A percentile compares a stretch with the other conserved stretches of the same genome.
phyloP scores from a whole-genome alignment of 495 filamentous ascomycete species.

The Cercophora scortea region DNA sequence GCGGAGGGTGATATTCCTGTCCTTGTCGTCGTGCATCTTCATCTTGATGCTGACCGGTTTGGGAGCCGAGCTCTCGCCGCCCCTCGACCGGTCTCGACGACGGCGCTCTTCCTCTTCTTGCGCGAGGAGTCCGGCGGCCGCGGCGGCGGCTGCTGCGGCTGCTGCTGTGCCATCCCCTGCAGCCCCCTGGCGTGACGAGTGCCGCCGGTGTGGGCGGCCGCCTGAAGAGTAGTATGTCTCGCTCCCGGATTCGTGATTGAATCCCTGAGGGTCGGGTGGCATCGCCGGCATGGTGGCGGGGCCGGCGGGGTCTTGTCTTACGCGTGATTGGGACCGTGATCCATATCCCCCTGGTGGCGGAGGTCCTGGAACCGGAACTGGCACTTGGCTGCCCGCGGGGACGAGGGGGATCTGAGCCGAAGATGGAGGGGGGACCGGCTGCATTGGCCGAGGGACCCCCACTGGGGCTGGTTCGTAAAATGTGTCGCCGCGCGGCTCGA shows the following conservation, averaged over 20 bases:
- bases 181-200: conserved; percentile 23
- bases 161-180: conserved; percentile 39
- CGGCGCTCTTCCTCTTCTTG: conserved; percentile 30
- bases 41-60: conserved; percentile 68
- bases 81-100: conserved; percentile 27
- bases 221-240: conserved; percentile 46
- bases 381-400: neutral
- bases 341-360: conserved; percentile 16
- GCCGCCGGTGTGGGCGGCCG: conserved; percentile 38
- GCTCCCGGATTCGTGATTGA: conserved; percentile 52
- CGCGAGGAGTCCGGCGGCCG: conserved; percentile 30
- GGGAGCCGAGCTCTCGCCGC: conserved; percentile 23
- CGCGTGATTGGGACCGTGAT: conserved; percentile 18
- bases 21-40: conserved; percentile 65
- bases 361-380: conserved; percentile 7
- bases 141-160: conserved; percentile 42
- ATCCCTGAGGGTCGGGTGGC: conserved; percentile 46
- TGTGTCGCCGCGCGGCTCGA: conserved; percentile 22
- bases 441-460: conserved; percentile 1
- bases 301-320: conserved; percentile 15
- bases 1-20: conserved; percentile 72
- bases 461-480: conserved; percentile 22
- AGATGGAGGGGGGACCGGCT: conserved; percentile 29
- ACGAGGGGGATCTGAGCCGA: too few relatives aligned
- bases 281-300: conserved; percentile 40